phyloP scores from a whole-genome alignment of 768 basidiomycete species.

The Hygrophorus pudorinus region DNA sequence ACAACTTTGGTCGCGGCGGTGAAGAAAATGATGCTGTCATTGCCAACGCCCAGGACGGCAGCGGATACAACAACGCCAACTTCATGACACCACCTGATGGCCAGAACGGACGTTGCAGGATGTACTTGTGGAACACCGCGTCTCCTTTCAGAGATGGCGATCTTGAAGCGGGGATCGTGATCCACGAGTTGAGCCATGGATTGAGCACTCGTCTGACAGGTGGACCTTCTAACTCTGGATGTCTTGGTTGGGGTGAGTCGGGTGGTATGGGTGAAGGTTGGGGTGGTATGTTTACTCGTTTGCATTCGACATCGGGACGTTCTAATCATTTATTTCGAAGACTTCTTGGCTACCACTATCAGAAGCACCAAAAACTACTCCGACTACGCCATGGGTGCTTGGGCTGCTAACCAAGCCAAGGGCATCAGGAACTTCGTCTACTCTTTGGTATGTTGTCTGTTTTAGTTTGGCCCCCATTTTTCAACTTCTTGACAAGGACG shows the following conservation, averaged over 20 bases:
- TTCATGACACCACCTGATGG: slow-evolving; percentile 84
- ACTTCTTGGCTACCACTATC: slow-evolving; percentile 82
- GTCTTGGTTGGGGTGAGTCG: slow-evolving; percentile 91
- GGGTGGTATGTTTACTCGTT: slow-evolving; percentile 45
- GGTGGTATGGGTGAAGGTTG: slow-evolving; percentile 99
- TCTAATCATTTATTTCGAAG: slow-evolving; percentile 18
- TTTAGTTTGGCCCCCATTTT: neutral
- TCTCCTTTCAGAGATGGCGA: slow-evolving; percentile 91
- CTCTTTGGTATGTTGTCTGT: slow-evolving; percentile 39
- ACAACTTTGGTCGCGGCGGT: slow-evolving; percentile 92
- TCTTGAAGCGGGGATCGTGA: slow-evolving; percentile 93
- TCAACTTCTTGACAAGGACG: slow-evolving; percentile 27
- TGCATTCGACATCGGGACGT: neutral
- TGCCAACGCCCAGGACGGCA: slow-evolving; percentile 92
- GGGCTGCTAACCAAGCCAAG: slow-evolving; percentile 70
- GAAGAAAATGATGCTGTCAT: slow-evolving; percentile 84
- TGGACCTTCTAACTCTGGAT: slow-evolving; percentile 86
- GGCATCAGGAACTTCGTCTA: slow-evolving; percentile 90
- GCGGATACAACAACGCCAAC: slow-evolving; percentile 88
- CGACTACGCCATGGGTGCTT: slow-evolving; percentile 88
- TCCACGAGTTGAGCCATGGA: slow-evolving; percentile 85
- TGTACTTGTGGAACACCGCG: slow-evolving; percentile 94
- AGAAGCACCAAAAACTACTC: slow-evolving; percentile 65
- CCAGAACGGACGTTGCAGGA: slow-evolving; percentile 85
- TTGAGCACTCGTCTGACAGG: slow-evolving; percentile 91